Evolutionary conservation across 2,329 filamentous ascomycete species (phyloP).

Genomic region (Endothia cerciana): DNA sequence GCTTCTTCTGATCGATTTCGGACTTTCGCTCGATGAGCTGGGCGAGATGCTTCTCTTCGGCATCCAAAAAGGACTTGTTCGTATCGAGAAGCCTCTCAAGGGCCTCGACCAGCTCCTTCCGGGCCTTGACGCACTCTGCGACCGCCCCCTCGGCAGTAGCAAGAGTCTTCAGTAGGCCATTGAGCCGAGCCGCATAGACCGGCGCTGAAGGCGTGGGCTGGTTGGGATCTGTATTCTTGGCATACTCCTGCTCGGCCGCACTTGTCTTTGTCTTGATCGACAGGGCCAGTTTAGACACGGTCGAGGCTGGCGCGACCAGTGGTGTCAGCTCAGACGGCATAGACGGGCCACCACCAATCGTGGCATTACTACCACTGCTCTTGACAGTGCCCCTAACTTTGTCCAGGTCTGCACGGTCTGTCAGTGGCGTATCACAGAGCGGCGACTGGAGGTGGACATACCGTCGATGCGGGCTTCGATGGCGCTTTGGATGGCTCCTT

Average conservation of each 20-base stretch:
- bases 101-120: conserved; percentile 74
- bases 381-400: conserved; percentile 59
- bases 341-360: conserved; percentile 63
- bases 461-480: conserved; percentile 81
- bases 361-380: conserved; percentile 61
- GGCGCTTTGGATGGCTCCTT: conserved; percentile 74
- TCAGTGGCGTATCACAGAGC: not conserved
- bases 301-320: conserved; percentile 74
- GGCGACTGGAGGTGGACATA: conserved; percentile 44
- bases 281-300: conserved; percentile 72
- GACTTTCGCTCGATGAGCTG: conserved; percentile 69
- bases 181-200: conserved; percentile 88
- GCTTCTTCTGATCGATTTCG: conserved; percentile 80
- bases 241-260: conserved; percentile 79
- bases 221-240: conserved; percentile 76
- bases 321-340: conserved; percentile 78
- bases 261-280: conserved; percentile 69
- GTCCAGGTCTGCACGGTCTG: conserved; percentile 58
- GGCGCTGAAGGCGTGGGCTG: conserved; percentile 76
- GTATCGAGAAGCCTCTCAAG: conserved; percentile 81
- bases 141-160: conserved; percentile 88
- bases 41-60: conserved; percentile 69
- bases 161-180: conserved; percentile 85
- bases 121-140: conserved; percentile 84
- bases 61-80: conserved; percentile 69